Evolutionary conservation across 2,329 filamentous ascomycete species (phyloP).

Genomic region (Geosmithia morbida): DNA sequence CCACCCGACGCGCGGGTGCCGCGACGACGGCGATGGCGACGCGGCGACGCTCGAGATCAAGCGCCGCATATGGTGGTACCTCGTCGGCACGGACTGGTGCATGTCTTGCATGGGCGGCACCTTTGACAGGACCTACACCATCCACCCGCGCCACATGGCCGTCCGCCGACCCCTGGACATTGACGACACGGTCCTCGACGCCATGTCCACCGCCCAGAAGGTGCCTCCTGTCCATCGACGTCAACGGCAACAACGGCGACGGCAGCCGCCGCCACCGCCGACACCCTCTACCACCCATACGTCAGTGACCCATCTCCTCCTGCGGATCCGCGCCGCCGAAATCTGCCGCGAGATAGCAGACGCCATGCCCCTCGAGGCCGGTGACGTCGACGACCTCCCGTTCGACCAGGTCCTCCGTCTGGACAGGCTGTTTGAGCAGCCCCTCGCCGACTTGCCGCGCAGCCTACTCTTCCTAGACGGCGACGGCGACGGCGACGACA

Average conservation of each 20-base stretch:
- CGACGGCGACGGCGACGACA: too few relatives aligned
- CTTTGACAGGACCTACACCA: slow-evolving; percentile 17
- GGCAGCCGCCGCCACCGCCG: slow-evolving; percentile 7
- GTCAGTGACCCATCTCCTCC: slow-evolving; percentile 20
- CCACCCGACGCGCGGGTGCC: slow-evolving; percentile 7
- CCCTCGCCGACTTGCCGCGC: background rate
- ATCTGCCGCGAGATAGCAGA: slow-evolving; percentile 11
- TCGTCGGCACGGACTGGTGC: slow-evolving; percentile 23
- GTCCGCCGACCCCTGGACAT: slow-evolving; percentile 22
- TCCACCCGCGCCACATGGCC: slow-evolving; percentile 23
- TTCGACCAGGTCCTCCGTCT: background rate
- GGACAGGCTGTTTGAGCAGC: background rate
- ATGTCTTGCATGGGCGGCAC: slow-evolving; percentile 15
- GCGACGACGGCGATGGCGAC: slow-evolving; percentile 11
- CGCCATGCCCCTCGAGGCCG: background rate
- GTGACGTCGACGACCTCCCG: background rate
- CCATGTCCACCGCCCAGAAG: slow-evolving; percentile 11
- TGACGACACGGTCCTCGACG: slow-evolving; percentile 18
- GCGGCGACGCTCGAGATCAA: slow-evolving; percentile 17
- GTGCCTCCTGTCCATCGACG: too few relatives aligned
- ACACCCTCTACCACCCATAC: slow-evolving; percentile 12
- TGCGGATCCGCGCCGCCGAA: slow-evolving; percentile 21
- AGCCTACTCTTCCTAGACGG: background rate
- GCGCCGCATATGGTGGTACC: slow-evolving; percentile 28
- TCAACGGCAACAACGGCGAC: too few relatives aligned